Evolutionary conservation across 495 filamentous ascomycete genomes (phyloP), one percentile per base, ranked within the genome.

Genomic region (Platismatia glauca): DNA sequence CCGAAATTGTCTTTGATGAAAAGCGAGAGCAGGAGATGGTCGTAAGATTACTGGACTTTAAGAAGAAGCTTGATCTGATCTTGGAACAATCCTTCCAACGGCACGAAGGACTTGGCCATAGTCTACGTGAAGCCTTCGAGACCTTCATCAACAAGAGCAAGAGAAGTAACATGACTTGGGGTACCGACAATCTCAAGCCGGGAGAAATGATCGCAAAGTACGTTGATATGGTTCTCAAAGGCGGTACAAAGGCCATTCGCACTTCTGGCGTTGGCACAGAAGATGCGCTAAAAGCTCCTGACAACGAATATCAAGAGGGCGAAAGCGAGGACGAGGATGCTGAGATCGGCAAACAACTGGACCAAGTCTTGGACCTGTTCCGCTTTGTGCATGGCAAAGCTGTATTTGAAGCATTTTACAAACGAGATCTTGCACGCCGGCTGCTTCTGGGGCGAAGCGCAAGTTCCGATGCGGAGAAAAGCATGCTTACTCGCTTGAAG

Each of bases 191-290:
- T 60, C 88, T 90, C 12, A 96, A 95, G 77, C 89, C 95, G 11
- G 94, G 92, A 37, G 94, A 99, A 75, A 95, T 97, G 92, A 95
- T 97, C 62, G 94, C 94, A 18, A 97, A 96, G 74, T 91, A 97
- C 66, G 91, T 99, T 62, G 92, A 99, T 75, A 77, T 86, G 72
- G 79, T 99, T 12, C 84, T 99, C 18, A 86, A 91, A 61, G 87
- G 89, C 37, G 95, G 94, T 11, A 81, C 89, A 57, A 97, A 90
- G 73, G 82, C 89, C 16, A 83, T 95, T 16, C 68, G 71, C 13
- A 43, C 60, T 35, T 61, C 64, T 41, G 46, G 58, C 18, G 50
- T 63, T 18, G 16, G 29, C 37, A 53, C 31, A 41, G 48, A 43
- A 39, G 24, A 56, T 15, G 52, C 41, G 35, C 52, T 35, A 18